Evolutionary conservation across 2,329 filamentous ascomycete species (phyloP), one percentile per base, ranked within the genome.

Genomic region (Stachybotrys elegans): DNA sequence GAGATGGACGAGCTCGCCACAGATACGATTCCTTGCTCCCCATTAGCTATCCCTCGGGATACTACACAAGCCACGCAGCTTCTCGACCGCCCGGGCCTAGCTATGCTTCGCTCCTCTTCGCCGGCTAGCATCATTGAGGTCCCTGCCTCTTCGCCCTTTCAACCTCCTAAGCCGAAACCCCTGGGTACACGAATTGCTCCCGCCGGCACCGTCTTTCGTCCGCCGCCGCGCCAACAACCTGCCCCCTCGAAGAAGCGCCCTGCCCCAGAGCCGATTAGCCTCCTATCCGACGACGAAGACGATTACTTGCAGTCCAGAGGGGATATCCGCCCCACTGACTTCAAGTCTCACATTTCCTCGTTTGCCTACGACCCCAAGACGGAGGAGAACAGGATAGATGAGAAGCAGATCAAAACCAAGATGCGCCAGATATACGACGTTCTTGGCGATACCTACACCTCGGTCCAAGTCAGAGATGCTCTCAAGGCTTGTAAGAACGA

Each of bases 71-170:
- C 71, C 0, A 76, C 71, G 2, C 72, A 78, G 48, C 58, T 76
- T 14, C 58, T 76, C 17, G 62, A 65, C 40, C 66, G 66, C 4
- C 64, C 67, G 1, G 60, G 59, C 3, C 61, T 72, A 23, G 50
- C 50, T 3, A 43, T 57, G 2, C 43, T 57, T 22, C 49, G 55
- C 36, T 66, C 66, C 20, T 71, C 73, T 7, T 75, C 76, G 0
- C 69, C 70, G 8, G 54, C 63, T 21, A 68, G 70, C 25, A 56
- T 70, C 16, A 60, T 96, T 44, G 91, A 95, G 62, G 91, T 96
- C 4, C 83, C 85, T 22, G 88, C 88, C n/a, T 96, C 91, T 4
- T 96, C 92, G 1, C 91, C 90, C 2, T 75, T 83, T 45, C 76
- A 78, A 47, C 57, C 54, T 55, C 58, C 53, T 60, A 54, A 57